These are phyloP conservation scores for Luffa aegyptiaca DNA, from an alignment of 306 rosid genomes.

Conservation along the genomic window DNA sequence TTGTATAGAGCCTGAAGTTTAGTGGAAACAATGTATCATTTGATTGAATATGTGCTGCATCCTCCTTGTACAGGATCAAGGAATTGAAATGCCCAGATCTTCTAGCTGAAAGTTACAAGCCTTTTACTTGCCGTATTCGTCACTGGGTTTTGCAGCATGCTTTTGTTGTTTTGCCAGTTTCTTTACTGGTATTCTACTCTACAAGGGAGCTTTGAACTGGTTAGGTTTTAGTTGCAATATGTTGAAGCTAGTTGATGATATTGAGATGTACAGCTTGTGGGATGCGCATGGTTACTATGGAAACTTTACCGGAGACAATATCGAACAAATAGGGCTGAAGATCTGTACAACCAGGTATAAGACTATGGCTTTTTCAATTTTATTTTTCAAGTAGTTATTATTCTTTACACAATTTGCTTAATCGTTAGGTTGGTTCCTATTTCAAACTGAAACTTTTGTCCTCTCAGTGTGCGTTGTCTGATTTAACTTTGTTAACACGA, in stretches of 20 bases:
- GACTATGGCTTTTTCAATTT: not conserved
- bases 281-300: conserved; percentile 37
- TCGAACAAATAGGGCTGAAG: conserved; percentile 52
- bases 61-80: conserved; percentile 37
- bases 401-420: not conserved
- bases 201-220: conserved; percentile 21
- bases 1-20: conserved; percentile 6
- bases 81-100: conserved; percentile 75
- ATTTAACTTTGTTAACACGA: not conserved
- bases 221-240: conserved; percentile 19
- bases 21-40: not conserved
- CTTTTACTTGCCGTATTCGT: conserved; percentile 42
- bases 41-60: not conserved
- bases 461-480: not conserved
- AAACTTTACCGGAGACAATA: conserved; percentile 27
- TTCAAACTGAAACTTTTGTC: not conserved
- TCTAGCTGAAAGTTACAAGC: conserved; percentile 52
- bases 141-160: conserved; percentile 56
- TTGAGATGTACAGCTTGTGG: conserved; percentile 58
- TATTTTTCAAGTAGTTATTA: not conserved
- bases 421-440: not conserved
- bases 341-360: conserved; percentile 66
- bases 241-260: conserved; percentile 30
- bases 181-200: conserved; percentile 50
- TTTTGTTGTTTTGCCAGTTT: conserved; percentile 36